Evolutionary conservation across 192 early-diverging fungal species (phyloP).

Genomic region (Rhizoclosmatium sp.): DNA sequence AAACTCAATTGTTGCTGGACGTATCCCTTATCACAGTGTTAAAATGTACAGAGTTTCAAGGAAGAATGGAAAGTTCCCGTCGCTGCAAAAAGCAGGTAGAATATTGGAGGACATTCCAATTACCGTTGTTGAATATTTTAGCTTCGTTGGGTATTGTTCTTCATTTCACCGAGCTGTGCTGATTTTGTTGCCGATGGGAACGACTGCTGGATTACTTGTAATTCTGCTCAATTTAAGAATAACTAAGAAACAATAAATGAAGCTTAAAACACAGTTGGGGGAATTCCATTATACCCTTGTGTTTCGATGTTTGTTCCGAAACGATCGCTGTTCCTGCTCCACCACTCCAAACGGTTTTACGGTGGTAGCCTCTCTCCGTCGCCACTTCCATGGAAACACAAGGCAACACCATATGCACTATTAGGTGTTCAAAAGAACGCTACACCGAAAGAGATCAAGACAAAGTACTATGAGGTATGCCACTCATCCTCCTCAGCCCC

Average conservation of each 20-base stretch:
- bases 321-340: too few relatives aligned
- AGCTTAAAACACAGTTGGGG: too few relatives aligned
- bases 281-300: background rate
- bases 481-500: background rate
- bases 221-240: too few relatives aligned
- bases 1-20: too few relatives aligned
- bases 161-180: background rate
- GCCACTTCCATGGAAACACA: constrained; percentile 24
- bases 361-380: background rate
- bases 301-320: too few relatives aligned
- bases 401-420: constrained; percentile 2
- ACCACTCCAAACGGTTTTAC: background rate
- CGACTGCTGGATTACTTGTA: background rate
- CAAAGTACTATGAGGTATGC: constrained; percentile 19
- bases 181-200: background rate
- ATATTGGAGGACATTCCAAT: too few relatives aligned
- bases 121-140: too few relatives aligned
- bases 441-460: constrained; percentile 2
- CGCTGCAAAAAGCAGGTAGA: background rate
- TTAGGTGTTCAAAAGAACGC: background rate
- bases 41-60: background rate
- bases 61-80: background rate
- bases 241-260: too few relatives aligned
- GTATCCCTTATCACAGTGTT: constrained; percentile 10
- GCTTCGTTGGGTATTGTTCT: too few relatives aligned